Percentiles rank a stretch among this genome's conserved stretches.
phyloP scores from a whole-genome alignment of 306 rosid species.

The Leucaena leucocephala region DNA sequence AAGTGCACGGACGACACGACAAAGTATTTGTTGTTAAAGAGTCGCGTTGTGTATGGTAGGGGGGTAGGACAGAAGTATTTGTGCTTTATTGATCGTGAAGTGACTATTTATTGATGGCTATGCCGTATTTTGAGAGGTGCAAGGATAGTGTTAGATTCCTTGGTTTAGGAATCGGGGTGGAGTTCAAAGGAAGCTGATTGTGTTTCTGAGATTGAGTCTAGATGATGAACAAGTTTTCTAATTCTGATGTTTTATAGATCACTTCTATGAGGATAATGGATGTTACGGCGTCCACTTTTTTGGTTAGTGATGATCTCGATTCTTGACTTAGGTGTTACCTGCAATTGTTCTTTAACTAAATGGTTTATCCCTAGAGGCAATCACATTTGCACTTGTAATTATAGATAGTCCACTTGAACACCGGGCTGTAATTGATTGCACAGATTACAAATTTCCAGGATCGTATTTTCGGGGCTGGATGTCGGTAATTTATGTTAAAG shows the following conservation, averaged over 20 bases:
- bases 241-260: neutral
- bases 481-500: slow-evolving; percentile 18
- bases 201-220: slow-evolving; percentile 12
- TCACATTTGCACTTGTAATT: neutral
- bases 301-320: slow-evolving; percentile 10
- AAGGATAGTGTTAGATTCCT: slow-evolving; percentile 38
- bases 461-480: neutral
- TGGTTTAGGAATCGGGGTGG: slow-evolving; percentile 20
- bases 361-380: slow-evolving; percentile 3
- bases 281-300: neutral
- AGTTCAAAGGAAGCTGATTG: slow-evolving; percentile 23
- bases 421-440: neutral
- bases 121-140: neutral
- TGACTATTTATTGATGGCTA: neutral
- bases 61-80: neutral
- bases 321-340: slow-evolving; percentile 14
- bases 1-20: neutral
- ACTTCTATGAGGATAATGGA: neutral
- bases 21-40: neutral
- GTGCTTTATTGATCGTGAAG: neutral
- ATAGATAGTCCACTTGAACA: neutral
- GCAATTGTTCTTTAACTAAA: neutral
- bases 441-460: neutral
- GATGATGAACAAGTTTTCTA: slow-evolving; percentile 23
- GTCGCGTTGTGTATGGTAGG: neutral